Evolutionary conservation across 805 yeast species (phyloP).

Genomic region (Grigorovia jiainica): DNA sequence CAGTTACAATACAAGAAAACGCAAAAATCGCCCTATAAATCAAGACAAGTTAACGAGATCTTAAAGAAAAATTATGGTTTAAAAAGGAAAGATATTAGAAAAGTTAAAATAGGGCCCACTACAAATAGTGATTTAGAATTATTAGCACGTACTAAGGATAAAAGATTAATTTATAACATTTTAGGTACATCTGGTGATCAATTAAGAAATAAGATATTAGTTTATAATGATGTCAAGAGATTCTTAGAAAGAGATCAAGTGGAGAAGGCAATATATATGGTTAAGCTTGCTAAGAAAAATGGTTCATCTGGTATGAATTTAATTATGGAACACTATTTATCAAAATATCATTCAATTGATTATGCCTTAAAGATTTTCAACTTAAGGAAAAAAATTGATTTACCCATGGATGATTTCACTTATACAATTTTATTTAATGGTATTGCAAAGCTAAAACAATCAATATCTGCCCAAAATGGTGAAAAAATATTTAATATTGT

Average conservation of each 20-base stretch:
- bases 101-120: conserved; percentile 28
- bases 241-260: conserved; percentile 42
- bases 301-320: conserved; percentile 58
- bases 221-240: conserved; percentile 44
- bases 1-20: neutral
- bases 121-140: conserved; percentile 28
- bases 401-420: conserved; percentile 41
- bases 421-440: conserved; percentile 40
- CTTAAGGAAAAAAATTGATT: conserved; percentile 54
- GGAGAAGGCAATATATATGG: conserved; percentile 45
- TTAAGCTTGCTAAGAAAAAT: conserved; percentile 36
- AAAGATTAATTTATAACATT: conserved; percentile 40
- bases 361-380: conserved; percentile 43
- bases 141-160: conserved; percentile 30
- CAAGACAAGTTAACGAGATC: neutral
- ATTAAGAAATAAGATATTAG: conserved; percentile 46
- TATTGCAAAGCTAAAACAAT: conserved; percentile 28
- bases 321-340: conserved; percentile 43
- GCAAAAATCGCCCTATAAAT: neutral
- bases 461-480: conserved; percentile 29
- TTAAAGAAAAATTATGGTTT: neutral
- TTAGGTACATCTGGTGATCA: conserved; percentile 53
- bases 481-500: conserved; percentile 29
- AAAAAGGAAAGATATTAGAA: neutral
- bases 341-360: conserved; percentile 32